Conservation (phyloP, 2,329 filamentous ascomycete species). For the Trichoderma breve region DNA sequence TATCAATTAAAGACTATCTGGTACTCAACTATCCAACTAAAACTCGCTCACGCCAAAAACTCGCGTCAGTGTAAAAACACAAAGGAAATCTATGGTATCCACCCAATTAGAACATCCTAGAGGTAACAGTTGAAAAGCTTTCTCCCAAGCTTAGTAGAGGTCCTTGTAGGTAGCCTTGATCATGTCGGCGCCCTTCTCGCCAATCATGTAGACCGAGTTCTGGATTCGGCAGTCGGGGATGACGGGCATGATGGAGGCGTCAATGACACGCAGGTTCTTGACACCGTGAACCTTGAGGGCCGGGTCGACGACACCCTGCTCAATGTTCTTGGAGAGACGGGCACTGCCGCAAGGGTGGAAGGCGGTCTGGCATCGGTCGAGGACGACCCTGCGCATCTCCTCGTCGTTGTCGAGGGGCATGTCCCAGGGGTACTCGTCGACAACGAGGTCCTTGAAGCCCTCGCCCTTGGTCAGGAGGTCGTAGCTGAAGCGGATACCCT, state of each 20-base stretch:
- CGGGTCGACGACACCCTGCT: constrained; percentile 52
- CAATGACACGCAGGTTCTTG: constrained; percentile 52
- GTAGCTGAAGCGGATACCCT: constrained; percentile 55
- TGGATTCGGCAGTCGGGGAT: constrained; percentile 58
- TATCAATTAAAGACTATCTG: background rate
- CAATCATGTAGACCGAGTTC: constrained; percentile 60
- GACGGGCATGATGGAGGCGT: constrained; percentile 56
- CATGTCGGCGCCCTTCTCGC: constrained; percentile 45
- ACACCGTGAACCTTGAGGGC: constrained; percentile 53
- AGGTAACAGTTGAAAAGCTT: background rate
- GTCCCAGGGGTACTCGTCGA: constrained; percentile 56
- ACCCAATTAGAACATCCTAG: background rate
- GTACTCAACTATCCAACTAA: background rate
- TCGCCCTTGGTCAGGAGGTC: constrained; percentile 58
- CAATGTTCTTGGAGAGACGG: constrained; percentile 50
- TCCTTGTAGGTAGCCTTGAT: constrained; percentile 24
- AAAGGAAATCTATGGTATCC: background rate
- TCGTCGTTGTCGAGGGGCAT: constrained; percentile 57
- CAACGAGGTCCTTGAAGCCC: constrained; percentile 54
- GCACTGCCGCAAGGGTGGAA: constrained; percentile 59
- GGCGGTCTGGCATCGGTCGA: constrained; percentile 59
- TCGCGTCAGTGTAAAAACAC: background rate
- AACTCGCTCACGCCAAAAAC: constrained; percentile 8
- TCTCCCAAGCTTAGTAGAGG: constrained; percentile 7
- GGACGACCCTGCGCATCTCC: constrained; percentile 53